Conservation (phyloP, 2,329 filamentous ascomycete genomes). For the Penicillium sp. region DNA sequence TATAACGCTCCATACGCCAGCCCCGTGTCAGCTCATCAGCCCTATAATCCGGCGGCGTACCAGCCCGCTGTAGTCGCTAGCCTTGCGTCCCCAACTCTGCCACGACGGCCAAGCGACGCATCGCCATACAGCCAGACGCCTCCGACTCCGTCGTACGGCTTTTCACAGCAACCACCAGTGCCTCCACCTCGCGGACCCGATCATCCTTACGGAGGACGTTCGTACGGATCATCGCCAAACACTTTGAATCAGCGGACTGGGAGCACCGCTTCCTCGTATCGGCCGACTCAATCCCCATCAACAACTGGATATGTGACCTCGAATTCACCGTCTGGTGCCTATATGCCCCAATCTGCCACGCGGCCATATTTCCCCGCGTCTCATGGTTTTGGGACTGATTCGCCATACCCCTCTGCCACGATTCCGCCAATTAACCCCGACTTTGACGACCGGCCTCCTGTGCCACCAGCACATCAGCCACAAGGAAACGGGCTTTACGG, state of each 20-base stretch:
- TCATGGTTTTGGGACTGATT: conserved; percentile 23
- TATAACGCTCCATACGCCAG: conserved; percentile 44
- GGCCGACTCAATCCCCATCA: conserved; percentile 22
- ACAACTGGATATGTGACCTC: conserved; percentile 24
- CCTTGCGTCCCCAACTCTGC: conserved; percentile 32
- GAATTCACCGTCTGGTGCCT: conserved; percentile 20
- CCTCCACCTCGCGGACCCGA: conserved; percentile 41
- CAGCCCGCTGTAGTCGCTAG: conserved; percentile 35
- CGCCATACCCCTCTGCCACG: conserved; percentile 23
- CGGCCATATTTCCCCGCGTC: conserved; percentile 24
- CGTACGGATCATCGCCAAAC: conserved; percentile 29
- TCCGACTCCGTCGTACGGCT: conserved; percentile 35
- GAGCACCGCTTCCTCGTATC: conserved; percentile 29
- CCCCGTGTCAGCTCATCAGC: conserved; percentile 36
- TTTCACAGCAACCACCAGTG: conserved; percentile 35
- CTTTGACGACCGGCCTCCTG: conserved; percentile 34
- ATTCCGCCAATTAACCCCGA: conserved; percentile 18
- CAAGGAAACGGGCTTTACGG: conserved; percentile 26
- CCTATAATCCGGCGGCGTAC: conserved; percentile 53
- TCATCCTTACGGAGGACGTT: conserved; percentile 38
- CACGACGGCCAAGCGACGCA: conserved; percentile 32
- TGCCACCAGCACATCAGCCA: conserved; percentile 33
- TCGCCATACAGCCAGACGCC: conserved; percentile 28
- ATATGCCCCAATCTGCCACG: conserved; percentile 19
- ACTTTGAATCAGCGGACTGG: conserved; percentile 24